Evolutionary conservation across 2,329 filamentous ascomycete species (phyloP).

Genomic region (Penicillium olsonii): DNA sequence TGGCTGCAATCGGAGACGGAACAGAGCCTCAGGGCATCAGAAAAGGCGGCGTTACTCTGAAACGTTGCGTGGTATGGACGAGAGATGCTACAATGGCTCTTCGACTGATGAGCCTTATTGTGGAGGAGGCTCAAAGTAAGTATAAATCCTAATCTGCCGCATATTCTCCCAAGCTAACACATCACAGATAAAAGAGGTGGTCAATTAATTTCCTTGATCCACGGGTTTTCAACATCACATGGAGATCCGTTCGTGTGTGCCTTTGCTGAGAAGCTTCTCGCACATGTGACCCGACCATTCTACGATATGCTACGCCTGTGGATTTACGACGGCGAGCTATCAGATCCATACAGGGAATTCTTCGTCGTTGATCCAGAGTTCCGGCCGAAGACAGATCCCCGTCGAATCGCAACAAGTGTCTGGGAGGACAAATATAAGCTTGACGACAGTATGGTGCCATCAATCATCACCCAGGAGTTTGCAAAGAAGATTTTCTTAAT

Average conservation of each 20-base stretch:
- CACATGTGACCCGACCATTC: slow-evolving; percentile 87
- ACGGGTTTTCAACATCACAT: slow-evolving; percentile 88
- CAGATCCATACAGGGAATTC: slow-evolving; percentile 94
- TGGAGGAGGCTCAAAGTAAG: slow-evolving; percentile 79
- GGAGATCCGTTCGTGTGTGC: slow-evolving; percentile 92
- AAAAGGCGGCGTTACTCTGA: slow-evolving; percentile 88
- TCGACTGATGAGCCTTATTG: slow-evolving; percentile 88
- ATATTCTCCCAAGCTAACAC: slow-evolving; percentile 10
- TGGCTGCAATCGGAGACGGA: slow-evolving; percentile 63
- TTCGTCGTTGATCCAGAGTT: slow-evolving; percentile 82
- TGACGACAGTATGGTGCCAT: slow-evolving; percentile 81
- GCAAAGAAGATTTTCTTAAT: slow-evolving; percentile 96
- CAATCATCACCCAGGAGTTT: slow-evolving; percentile 90
- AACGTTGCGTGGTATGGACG: slow-evolving; percentile 95
- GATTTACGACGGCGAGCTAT: slow-evolving; percentile 97
- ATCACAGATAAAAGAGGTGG: slow-evolving; percentile 70
- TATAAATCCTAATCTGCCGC: slow-evolving; percentile 2
- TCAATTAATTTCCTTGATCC: slow-evolving; percentile 89
- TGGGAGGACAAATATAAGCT: slow-evolving; percentile 98
- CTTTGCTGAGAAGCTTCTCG: slow-evolving; percentile 86
- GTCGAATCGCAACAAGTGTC: slow-evolving; percentile 72
- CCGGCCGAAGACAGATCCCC: slow-evolving; percentile 52
- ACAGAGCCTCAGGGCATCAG: slow-evolving; percentile 71
- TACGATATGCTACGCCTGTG: slow-evolving; percentile 94
- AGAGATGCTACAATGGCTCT: slow-evolving; percentile 95